Evolutionary conservation across 1,139 yeast genomes (phyloP), one percentile per base, ranked within the genome.

Genomic region (Spathaspora sp.): DNA sequence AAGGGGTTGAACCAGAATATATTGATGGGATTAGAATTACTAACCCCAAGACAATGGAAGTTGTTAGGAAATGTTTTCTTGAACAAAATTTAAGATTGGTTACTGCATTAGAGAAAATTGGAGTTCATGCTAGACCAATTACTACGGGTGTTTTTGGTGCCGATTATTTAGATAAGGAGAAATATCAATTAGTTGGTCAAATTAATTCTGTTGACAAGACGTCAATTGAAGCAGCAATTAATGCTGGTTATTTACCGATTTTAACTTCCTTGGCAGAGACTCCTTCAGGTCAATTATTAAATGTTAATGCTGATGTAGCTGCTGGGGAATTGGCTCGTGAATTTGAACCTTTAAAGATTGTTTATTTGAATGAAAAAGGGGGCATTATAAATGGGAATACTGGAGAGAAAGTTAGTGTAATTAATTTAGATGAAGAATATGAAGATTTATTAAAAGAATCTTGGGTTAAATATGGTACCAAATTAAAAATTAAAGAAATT

Each of bases 381-480:
- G 99, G 99, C 51, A 86, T 93, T 53, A 83, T 89, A 61, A 90
- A 93, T 63, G 98, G 99, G 47, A 82, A 79, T 56, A 87, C 96
- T 24, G 93, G 95, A 43, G 96, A 91, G 65, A 90, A 88, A 65
- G 83, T 93, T 52, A 85, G 95, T 45, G 86, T 81, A 47, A 95
- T 93, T 66, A 93, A 93, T 65, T 78, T 93, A 60, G 99, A 93
- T 63, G 98, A 93, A 72, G 99, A 93, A 71, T 93, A 87, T 63
- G 97, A 91, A 38, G 88, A 81, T 48, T 75, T 93, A 59, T 75
- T 93, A 83, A 87, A 89, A 65, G 89, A 95, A 70, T 81, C 95
- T 39, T 93, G 99, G 99, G 99, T 93, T 56, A 93, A 93, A 68
- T 93, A 93, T 67, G 99, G 99, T 57, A 93, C 99, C 52, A 93